Evolutionary conservation across 1,284 basidiomycete species (phyloP), one percentile per base, ranked within the genome.

Genomic region (Tilletia walkeri): DNA sequence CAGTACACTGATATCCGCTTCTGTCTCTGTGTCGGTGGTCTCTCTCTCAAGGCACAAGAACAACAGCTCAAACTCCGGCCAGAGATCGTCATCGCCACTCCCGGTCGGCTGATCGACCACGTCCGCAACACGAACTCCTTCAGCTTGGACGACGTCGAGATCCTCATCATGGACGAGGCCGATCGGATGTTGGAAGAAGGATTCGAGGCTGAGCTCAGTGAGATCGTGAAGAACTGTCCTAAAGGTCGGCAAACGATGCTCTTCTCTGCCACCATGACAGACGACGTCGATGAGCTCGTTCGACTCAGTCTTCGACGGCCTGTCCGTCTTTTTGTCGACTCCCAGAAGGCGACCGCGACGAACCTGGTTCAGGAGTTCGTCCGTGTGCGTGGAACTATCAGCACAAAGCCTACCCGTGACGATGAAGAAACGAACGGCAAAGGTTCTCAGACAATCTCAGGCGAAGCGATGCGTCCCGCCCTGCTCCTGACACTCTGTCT

Each of bases 151-250:
- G 90, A 92, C 1, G 88, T 98, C 47, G 95, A 98, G 83, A 90
- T 98, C 69, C 87, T 98, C 48, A 91, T 99, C 45, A 90, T 99
- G 38, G 95, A 99, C 81, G 95, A 99, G 86, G 95, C 95, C 2
- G 95, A 99, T 84, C 89, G 95, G 70, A 98, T 99, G 92, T 89
- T 99, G 53, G 94, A 94, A 48, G 95, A 97, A 80, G 95, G 95
- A 47, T 99, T 98, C 85, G 89, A 90, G n/a, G 95, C 95, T 83
- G 95, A 98, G 84, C 87, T 99, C 45, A 87, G 90, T 48, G 95
- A 99, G 85, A 97, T 99, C 77, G 90, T 98, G 84, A 90, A 90
- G 75, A 88, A 91, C 49, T 95, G 94, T 81, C 95, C 95, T 1
- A 86, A 87, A 16, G 67, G 67, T 6, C 89, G 95, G 50, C 95